Evolutionary conservation across 2,329 filamentous ascomycete genomes (phyloP).

Genomic region (Thelonectria olida): DNA sequence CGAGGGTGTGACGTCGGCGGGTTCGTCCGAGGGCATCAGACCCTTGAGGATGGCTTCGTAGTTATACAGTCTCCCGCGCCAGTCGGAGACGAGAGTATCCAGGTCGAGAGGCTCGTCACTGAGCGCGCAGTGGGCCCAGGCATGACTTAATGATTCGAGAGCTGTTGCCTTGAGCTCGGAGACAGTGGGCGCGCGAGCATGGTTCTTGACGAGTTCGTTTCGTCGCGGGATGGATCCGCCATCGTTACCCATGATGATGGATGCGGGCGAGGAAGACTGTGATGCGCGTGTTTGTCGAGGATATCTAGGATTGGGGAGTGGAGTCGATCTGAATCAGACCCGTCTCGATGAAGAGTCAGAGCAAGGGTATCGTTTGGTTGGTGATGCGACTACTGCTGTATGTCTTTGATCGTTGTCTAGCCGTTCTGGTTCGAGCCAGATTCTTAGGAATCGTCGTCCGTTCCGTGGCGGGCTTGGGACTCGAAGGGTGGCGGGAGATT

Average conservation of each 20-base stretch:
- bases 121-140: conserved; percentile 89
- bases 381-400: neutral
- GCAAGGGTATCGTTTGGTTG: neutral
- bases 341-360: neutral
- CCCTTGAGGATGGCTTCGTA: conserved; percentile 86
- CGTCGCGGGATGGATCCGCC: conserved; percentile 96
- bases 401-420: conserved; percentile 4
- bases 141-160: conserved; percentile 84
- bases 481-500: conserved; percentile 28
- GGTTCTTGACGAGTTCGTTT: conserved; percentile 94
- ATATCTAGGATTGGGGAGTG: neutral
- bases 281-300: neutral
- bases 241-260: conserved; percentile 86
- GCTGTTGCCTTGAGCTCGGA: conserved; percentile 90
- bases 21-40: conserved; percentile 67
- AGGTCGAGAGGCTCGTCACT: conserved; percentile 77
- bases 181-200: conserved; percentile 81
- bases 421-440: neutral
- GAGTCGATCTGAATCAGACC: neutral
- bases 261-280: neutral
- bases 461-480: neutral
- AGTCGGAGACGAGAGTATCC: conserved; percentile 84
- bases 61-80: conserved; percentile 86
- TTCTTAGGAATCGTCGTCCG: conserved; percentile 19
- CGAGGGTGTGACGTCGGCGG: conserved; percentile 56